A percentile compares a stretch with the other conserved stretches of the same genome.
Conservation (phyloP, 208 protist species). For the Balamuthia mandrillaris region DNA sequence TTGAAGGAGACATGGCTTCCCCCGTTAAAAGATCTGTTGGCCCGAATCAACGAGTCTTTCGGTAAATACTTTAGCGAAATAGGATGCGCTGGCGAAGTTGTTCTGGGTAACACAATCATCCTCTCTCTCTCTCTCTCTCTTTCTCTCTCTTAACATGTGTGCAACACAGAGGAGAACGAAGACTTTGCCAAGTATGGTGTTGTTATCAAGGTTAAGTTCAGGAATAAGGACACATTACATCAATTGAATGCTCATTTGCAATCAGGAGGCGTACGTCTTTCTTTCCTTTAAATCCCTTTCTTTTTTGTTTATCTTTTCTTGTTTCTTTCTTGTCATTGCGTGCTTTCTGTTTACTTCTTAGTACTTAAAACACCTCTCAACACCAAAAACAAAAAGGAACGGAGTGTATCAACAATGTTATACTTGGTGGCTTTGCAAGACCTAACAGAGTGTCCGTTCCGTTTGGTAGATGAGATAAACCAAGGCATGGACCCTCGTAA, state of each 20-base stretch:
- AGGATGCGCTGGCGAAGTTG: constrained; percentile 49
- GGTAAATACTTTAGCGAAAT: constrained; percentile 50
- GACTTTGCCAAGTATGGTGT: constrained; percentile 60
- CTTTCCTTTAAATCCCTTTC: too few relatives aligned
- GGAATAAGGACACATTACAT: constrained; percentile 42
- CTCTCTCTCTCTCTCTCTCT: not conserved
- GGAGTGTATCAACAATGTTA: constrained; percentile 76
- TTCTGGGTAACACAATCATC: not conserved
- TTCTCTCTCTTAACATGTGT: not conserved
- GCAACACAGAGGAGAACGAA: not conserved
- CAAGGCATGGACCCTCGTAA: constrained; percentile 68
- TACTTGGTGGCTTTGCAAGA: constrained; percentile 79
- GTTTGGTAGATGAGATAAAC: constrained; percentile 86
- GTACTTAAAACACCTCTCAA: too few relatives aligned
- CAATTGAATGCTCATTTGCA: constrained; percentile 48
- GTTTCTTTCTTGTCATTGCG: too few relatives aligned
- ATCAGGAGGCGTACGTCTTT: constrained; percentile 47
- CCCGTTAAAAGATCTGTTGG: constrained; percentile 36
- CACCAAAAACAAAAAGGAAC: constrained; percentile 59
- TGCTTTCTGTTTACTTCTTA: too few relatives aligned
- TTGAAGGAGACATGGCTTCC: constrained; percentile 28
- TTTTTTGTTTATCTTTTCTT: too few relatives aligned
- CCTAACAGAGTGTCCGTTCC: constrained; percentile 76
- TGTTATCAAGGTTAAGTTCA: constrained; percentile 59
- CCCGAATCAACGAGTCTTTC: constrained; percentile 41